These are phyloP conservation scores for Amylostereum areolatum DNA, from an alignment of 1,284 basidiomycete genomes.

Conservation along the genomic window DNA sequence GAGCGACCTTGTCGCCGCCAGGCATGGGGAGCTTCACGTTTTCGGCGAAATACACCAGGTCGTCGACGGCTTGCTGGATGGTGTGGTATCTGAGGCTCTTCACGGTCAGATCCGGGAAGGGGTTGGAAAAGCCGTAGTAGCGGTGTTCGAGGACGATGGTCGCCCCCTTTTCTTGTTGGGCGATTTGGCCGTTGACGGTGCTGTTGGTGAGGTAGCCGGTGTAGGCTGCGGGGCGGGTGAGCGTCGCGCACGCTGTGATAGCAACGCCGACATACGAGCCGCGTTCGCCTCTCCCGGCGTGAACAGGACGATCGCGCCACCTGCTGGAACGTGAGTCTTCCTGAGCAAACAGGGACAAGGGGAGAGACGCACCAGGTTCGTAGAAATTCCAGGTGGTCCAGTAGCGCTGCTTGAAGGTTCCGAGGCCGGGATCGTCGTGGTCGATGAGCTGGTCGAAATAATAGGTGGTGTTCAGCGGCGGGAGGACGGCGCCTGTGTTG, in stretches of 20 bases:
- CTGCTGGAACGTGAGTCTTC: no score
- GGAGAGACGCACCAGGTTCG: conserved; percentile 33
- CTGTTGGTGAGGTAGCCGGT: conserved; percentile 54
- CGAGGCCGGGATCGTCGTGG: conserved; percentile 58
- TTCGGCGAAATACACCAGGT: conserved; percentile 64
- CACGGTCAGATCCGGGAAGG: conserved; percentile 54
- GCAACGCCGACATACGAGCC: background rate
- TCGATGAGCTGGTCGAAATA: conserved; percentile 69
- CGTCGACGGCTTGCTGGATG: conserved; percentile 67
- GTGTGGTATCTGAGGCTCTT: conserved; percentile 54
- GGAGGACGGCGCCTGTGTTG: background rate
- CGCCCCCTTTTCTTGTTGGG: conserved; percentile 59
- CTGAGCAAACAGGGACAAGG: background rate
- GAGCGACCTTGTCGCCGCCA: conserved; percentile 49
- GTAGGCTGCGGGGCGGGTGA: conserved; percentile 34
- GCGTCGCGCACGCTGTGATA: conserved; percentile 3
- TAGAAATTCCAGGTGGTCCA: conserved; percentile 64
- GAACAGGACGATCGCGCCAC: conserved; percentile 61
- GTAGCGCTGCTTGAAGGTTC: conserved; percentile 73
- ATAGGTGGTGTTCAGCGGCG: conserved; percentile 36
- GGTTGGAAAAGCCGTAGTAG: conserved; percentile 50
- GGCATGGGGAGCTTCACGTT: conserved; percentile 65
- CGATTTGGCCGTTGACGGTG: conserved; percentile 62
- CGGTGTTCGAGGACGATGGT: conserved; percentile 57
- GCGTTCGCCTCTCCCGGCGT: conserved; percentile 43